Conservation (phyloP, 352 stramenopile genomes). For the Globisporangium carolinianum region DNA sequence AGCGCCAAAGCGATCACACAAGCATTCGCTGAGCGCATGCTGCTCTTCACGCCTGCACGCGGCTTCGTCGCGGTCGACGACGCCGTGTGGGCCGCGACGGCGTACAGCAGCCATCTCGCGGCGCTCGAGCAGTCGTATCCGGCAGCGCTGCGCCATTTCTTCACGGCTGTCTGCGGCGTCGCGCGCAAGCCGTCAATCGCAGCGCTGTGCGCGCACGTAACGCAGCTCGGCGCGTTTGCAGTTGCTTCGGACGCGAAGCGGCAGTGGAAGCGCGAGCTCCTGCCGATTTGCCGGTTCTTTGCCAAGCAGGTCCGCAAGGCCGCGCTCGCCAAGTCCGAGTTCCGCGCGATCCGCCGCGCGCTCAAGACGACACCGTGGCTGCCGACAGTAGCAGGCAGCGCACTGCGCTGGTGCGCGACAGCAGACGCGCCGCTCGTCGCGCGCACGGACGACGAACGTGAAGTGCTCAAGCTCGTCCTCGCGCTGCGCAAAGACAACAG, state of each 20-base stretch:
- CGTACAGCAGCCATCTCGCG: constrained; percentile 21
- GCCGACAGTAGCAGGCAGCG: constrained; percentile 11
- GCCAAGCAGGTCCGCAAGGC: constrained; percentile 38
- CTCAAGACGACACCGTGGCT: constrained; percentile 35
- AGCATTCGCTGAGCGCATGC: constrained; percentile 18
- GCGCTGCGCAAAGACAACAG: constrained; percentile 16
- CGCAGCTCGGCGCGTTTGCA: constrained; percentile 1
- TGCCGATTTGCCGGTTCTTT: constrained; percentile 35
- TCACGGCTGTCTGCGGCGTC: constrained; percentile 56
- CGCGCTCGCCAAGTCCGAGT: constrained; percentile 29
- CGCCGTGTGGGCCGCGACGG: constrained; percentile 37
- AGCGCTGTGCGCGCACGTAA: constrained; percentile 34
- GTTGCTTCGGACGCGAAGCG: constrained; percentile 7
- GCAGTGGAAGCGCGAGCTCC: constrained; percentile 27
- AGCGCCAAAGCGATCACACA: constrained; percentile 12
- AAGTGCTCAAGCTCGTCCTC: constrained; percentile 32
- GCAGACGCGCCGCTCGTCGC: constrained; percentile 26
- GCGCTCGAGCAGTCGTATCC: constrained; percentile 49
- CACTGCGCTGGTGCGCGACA: constrained; percentile 14
- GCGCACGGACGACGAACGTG: constrained; percentile 23
- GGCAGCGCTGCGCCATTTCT: constrained; percentile 46
- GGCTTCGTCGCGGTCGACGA: constrained; percentile 22
- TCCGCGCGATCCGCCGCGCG: constrained; percentile 34
- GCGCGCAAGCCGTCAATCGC: constrained; percentile 47
- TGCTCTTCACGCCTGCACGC: constrained; percentile 19